A percentile compares a stretch with the other conserved stretches of the same genome.
phyloP scores from a whole-genome alignment of 495 filamentous ascomycete species.

The Talaromyces ruber region DNA sequence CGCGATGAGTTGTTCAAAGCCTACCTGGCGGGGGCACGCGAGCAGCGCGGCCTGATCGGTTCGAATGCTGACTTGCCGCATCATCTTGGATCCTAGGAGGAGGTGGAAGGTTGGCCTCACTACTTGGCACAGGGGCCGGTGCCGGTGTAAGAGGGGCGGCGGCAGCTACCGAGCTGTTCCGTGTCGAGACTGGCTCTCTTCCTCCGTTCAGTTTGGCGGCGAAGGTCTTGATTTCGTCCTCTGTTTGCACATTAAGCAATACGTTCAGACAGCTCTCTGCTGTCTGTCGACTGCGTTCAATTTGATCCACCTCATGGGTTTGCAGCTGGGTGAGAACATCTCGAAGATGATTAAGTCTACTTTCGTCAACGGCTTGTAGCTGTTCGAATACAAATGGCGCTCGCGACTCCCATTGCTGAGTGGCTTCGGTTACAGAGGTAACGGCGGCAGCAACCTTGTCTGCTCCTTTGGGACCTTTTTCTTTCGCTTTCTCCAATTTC shows the following conservation, averaged over 20 bases:
- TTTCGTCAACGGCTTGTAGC: slow-evolving; percentile 86
- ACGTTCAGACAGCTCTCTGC: slow-evolving; percentile 77
- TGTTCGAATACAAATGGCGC: slow-evolving; percentile 94
- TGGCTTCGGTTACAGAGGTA: slow-evolving; percentile 65
- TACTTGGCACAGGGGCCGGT: slow-evolving; percentile 8
- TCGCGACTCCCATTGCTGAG: slow-evolving; percentile 87
- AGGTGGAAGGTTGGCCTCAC: slow-evolving; percentile 22
- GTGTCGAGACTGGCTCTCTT: slow-evolving; percentile 11
- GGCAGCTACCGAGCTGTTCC: slow-evolving; percentile 12
- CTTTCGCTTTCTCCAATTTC: slow-evolving; percentile 76
- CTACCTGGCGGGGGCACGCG: slow-evolving; percentile 28
- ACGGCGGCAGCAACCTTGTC: slow-evolving; percentile 73
- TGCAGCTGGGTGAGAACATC: slow-evolving; percentile 88
- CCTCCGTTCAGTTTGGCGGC: slow-evolving; percentile 42
- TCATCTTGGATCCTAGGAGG: slow-evolving; percentile 42
- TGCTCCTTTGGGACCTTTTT: slow-evolving; percentile 70
- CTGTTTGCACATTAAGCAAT: slow-evolving; percentile 80
- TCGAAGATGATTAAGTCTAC: slow-evolving; percentile 79
- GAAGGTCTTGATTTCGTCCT: slow-evolving; percentile 85
- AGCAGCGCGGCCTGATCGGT: slow-evolving; percentile 28
- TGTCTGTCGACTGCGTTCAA: slow-evolving; percentile 65
- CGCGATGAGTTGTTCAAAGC: neutral
- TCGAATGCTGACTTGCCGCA: slow-evolving; percentile 52
- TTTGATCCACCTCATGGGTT: slow-evolving; percentile 86
- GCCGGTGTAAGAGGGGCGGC: slow-evolving; percentile 8